Evolutionary conservation across 768 basidiomycete genomes (phyloP).

Genomic region (Naganishia friedmannii): DNA sequence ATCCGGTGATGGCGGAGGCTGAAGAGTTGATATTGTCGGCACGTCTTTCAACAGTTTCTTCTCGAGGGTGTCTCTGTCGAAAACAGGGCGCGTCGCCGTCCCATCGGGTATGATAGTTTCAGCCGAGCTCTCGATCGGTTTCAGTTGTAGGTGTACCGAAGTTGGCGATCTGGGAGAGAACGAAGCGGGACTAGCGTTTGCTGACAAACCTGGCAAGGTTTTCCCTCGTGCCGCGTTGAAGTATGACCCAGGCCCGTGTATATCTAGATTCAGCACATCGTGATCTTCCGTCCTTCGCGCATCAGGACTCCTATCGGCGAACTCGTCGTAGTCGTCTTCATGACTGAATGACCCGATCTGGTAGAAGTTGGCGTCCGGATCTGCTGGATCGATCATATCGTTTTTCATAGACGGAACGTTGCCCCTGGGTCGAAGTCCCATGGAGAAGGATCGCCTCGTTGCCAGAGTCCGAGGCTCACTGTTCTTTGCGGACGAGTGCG

Average conservation of each 20-base stretch:
- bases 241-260: neutral
- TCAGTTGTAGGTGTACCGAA: neutral
- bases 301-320: slow-evolving; percentile 12
- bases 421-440: neutral
- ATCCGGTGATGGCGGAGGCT: slow-evolving; percentile 59
- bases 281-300: slow-evolving; percentile 5
- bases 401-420: slow-evolving; percentile 10
- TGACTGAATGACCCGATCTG: slow-evolving; percentile 29
- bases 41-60: neutral
- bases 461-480: neutral
- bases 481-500: neutral
- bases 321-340: slow-evolving; percentile 32
- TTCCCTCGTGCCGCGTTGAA: slow-evolving; percentile 8
- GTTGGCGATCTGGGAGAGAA: slow-evolving; percentile 10
- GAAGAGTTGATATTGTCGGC: slow-evolving; percentile 2
- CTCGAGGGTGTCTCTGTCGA: neutral
- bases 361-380: slow-evolving; percentile 39
- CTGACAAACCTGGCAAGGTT: neutral
- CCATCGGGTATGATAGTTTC: neutral
- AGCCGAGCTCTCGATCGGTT: neutral
- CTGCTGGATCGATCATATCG: slow-evolving; percentile 28
- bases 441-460: slow-evolving; percentile 9
- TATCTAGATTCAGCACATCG: neutral
- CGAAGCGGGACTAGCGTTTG: neutral
- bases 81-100: neutral